Evolutionary conservation across 495 filamentous ascomycete species (phyloP).

Genomic region (Halenospora varia): DNA sequence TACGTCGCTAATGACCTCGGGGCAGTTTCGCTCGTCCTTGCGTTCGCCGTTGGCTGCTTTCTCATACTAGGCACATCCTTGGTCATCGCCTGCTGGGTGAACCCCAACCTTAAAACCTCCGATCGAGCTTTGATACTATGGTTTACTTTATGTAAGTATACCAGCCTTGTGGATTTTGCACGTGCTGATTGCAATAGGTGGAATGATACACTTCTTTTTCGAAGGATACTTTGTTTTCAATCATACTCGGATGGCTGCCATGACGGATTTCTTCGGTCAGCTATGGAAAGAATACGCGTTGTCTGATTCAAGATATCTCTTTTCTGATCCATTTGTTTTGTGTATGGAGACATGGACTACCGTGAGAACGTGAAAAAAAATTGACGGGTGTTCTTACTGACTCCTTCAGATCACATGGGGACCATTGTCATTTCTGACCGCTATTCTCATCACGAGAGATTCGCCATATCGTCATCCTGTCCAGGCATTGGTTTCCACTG

Average conservation of each 20-base stretch:
- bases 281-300: slow-evolving; percentile 61
- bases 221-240: slow-evolving; percentile 53
- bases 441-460: slow-evolving; percentile 38
- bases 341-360: slow-evolving; percentile 54
- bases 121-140: slow-evolving; percentile 51
- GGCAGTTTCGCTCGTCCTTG: slow-evolving; percentile 41
- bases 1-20: slow-evolving; percentile 47
- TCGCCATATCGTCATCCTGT: slow-evolving; percentile 48
- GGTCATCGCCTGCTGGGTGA: slow-evolving; percentile 33
- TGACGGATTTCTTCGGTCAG: slow-evolving; percentile 49
- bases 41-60: slow-evolving; percentile 41
- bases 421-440: slow-evolving; percentile 47
- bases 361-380: no score
- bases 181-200: slow-evolving; percentile 28
- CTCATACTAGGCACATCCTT: slow-evolving; percentile 41
- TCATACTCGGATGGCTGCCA: slow-evolving; percentile 36
- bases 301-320: slow-evolving; percentile 55
- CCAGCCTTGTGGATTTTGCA: neutral
- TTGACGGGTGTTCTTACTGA: no score
- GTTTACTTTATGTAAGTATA: slow-evolving; percentile 52
- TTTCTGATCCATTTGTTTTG: slow-evolving; percentile 46
- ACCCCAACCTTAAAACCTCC: slow-evolving; percentile 32
- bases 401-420: slow-evolving; percentile 43
- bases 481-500: slow-evolving; percentile 48
- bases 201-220: slow-evolving; percentile 54